Conservation (phyloP, 2,329 filamentous ascomycete genomes). For the Ophiostoma ulmi region DNA sequence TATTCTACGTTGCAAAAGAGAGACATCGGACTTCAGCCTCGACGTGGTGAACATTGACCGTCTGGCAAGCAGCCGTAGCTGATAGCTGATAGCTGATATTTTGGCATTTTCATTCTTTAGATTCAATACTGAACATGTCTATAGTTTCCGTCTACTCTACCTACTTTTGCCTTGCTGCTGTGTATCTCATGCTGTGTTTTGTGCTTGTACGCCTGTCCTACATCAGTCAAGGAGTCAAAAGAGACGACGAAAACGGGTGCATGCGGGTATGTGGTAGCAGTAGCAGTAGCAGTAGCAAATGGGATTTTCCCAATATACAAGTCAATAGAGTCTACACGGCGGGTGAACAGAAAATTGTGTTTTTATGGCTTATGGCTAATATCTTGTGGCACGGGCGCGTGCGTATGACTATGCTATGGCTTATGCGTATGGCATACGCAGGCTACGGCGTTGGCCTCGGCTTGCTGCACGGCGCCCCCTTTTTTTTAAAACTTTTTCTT, state of each 20-base stretch:
- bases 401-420: not conserved
- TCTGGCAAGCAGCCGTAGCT: not conserved
- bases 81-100: not conserved
- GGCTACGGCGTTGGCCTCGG: conserved; percentile 14
- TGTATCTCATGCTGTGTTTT: not conserved
- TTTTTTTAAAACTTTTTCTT: conserved; percentile 2
- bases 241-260: conserved; percentile 11
- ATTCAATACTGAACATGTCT: no score
- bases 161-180: not conserved
- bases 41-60: not conserved
- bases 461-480: conserved; percentile 12
- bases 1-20: not conserved
- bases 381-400: no score
- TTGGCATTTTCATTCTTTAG: no score
- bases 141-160: not conserved
- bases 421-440: not conserved
- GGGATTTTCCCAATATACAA: not conserved
- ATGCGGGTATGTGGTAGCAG: not conserved
- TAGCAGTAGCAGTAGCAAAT: not conserved
- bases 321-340: not conserved
- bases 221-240: not conserved
- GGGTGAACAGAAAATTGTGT: not conserved
- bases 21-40: not conserved
- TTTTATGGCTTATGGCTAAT: conserved; percentile 1
- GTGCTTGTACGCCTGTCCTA: conserved; percentile 12